Evolutionary conservation across 139 green algal species (phyloP), one percentile per base, ranked within the genome.

Genomic region (Raphidocelis subcapitata): DNA sequence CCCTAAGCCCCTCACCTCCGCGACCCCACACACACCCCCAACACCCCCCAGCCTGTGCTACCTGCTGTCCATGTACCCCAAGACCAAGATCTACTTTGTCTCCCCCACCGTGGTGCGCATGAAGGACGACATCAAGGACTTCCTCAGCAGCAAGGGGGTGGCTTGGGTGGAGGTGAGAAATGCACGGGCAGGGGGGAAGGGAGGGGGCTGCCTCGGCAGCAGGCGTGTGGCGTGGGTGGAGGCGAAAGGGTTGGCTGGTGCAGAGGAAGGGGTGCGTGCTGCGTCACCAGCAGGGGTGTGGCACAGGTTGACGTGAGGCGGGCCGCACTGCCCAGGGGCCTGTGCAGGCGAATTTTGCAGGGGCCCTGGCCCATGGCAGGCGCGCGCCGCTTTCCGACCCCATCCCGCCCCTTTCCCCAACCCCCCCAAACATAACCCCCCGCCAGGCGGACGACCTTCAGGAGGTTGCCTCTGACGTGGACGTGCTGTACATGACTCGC

Each of bases 401-500:
- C n/a, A n/a, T n/a, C n/a, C n/a, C n/a, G n/a, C n/a, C n/a, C n/a
- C n/a, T n/a, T n/a, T n/a, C n/a, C n/a, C n/a, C n/a, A n/a, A n/a
- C n/a, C n/a, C n/a, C n/a, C n/a, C n/a, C n/a, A n/a, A n/a, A n/a
- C n/a, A n/a, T n/a, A n/a, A n/a, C n/a, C n/a, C n/a, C n/a, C 49
- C 57, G 29, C 55, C 24, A 79, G 65, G 73, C 68, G 52, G 54
- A 77, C 62, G 69, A 82, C 54, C 56, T 82, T 5, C 14, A 47
- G 0, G 18, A 49, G 18, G 89, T 94, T 49, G 87, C 87, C 0
- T 67, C 84, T 0, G 83, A 96, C 41, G 91, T 94, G 44, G 95
- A 99, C 68, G 96, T 99, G 47, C 76, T 99, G 49, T 98, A 98
- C 81, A 92, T 98, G 85, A 99, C 96, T 24, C 86, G 96, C 79